Percentiles rank a stretch among this genome's conserved stretches.
Conservation (phyloP, 495 filamentous ascomycete species). For the Rostrohypoxylon terebratum region DNA sequence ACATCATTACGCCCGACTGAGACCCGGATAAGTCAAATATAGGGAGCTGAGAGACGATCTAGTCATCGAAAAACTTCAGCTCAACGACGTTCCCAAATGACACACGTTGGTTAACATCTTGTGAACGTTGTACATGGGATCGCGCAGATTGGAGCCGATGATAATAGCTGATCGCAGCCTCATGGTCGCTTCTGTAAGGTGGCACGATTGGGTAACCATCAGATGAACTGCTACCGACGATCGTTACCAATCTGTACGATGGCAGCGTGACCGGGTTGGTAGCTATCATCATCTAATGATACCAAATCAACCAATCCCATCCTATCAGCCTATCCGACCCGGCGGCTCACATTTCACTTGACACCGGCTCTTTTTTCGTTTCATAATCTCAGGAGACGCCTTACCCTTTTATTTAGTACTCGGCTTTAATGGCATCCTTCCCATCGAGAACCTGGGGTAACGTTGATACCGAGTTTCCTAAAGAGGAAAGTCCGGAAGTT, state of each 20-base stretch:
- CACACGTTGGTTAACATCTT: neutral
- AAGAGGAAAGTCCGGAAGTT: conserved; percentile 36
- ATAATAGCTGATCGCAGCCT: conserved; percentile 1
- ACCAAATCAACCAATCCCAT: neutral
- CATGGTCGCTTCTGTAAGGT: conserved; percentile 22
- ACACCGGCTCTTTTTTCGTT: conserved; percentile 38
- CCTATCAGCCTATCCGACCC: conserved; percentile 25
- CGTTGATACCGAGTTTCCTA: conserved; percentile 39
- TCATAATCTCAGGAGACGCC: conserved; percentile 20
- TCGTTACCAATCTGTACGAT: conserved; percentile 30
- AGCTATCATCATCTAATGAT: conserved; percentile 17
- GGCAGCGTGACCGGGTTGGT: conserved; percentile 19
- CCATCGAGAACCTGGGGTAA: conserved; percentile 41
- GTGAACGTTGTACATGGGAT: conserved; percentile 5
- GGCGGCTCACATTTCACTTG: conserved; percentile 20
- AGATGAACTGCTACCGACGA: conserved; percentile 41
- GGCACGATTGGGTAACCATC: conserved; percentile 21
- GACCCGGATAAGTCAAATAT: neutral
- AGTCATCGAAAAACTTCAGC: neutral
- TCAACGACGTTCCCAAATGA: neutral
- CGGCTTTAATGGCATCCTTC: conserved; percentile 22
- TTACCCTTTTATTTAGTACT: conserved; percentile 2
- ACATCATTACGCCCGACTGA: neutral
- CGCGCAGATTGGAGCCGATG: conserved; percentile 9
- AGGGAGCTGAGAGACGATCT: neutral